Base-by-base conservation (phyloP, 495 filamentous ascomycete species). In the Penicillium taxi region DNA sequence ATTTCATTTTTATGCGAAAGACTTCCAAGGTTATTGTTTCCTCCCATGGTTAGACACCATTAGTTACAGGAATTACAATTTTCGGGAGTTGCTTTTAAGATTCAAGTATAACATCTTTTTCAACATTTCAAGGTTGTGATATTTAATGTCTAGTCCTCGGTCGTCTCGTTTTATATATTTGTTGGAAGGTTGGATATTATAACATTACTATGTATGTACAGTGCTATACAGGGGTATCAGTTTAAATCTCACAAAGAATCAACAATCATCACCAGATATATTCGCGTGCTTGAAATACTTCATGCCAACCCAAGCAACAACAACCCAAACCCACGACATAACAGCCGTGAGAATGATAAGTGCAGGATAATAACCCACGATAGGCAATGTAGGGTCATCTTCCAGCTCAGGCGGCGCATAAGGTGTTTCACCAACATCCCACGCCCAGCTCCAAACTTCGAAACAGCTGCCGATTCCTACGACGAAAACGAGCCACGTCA, bases 371-470 rank as follows among this genome's bases (percentile, higher is more conserved):
- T 98, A 98, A 1, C 91, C 91, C 5, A 91, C 83, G 49, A 98
- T 94, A 9, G 91, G 91, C 41, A 96, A 61, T 1, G 88, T 95
- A 2, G 82, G 80, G 65, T 96, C 88, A 63, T 94, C 86, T 55
- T 94, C 86, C 26, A 94, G 68, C 58, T 94, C 89, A 5, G 87
- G 84, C 23, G 91, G 89, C 36, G 88, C 89, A 55, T 93, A 89
- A 0, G 88, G 88, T 12, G 86, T 95, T 55, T 87, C 86, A n/a
- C 87, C 89, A 5, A 96, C 90, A 66, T 96, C 91, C 91, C 91
- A 96, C 0, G 91, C 90, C 91, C 91, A 98, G 57, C 80, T 91
- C 91, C 91, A 98, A n/a, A 96, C 80, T n/a, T 81, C 91, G 11
- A 95, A 73, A 54, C 88, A 95, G 25, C 82, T 88, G 19, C 91